A percentile compares a stretch with the other conserved stretches of the same genome.
Evolutionary conservation across 768 basidiomycete species (phyloP).

Genomic region (Calocera viscosa): DNA sequence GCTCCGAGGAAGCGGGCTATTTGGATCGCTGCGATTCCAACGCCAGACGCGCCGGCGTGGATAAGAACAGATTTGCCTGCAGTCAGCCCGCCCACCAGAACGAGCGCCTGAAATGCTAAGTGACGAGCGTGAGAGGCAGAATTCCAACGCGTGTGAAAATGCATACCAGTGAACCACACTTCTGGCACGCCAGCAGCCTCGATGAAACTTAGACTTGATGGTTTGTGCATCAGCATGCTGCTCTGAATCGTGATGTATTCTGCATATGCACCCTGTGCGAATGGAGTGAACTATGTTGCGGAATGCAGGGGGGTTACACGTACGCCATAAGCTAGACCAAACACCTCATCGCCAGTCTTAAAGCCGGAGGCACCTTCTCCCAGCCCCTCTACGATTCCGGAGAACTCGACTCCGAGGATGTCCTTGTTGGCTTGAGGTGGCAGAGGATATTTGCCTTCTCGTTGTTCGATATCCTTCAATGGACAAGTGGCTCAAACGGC

Average conservation of each 20-base stretch:
- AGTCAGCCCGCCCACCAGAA: conserved; percentile 56
- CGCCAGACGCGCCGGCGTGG: conserved; percentile 85
- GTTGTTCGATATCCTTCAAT: conserved; percentile 12
- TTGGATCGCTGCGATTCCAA: conserved; percentile 80
- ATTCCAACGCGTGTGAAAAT: too few relatives aligned
- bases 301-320: conserved; percentile 23
- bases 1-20: conserved; percentile 61
- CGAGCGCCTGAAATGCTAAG: conserved; percentile 49
- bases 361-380: conserved; percentile 42
- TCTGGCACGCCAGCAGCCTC: conserved; percentile 85
- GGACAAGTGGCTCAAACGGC: background rate
- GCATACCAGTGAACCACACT: conserved; percentile 69
- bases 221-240: conserved; percentile 62
- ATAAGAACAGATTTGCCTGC: conserved; percentile 64
- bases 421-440: conserved; percentile 54
- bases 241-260: conserved; percentile 63
- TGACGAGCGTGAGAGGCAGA: too few relatives aligned
- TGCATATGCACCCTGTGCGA: conserved; percentile 73
- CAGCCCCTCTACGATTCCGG: conserved; percentile 47
- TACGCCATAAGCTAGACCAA: conserved; percentile 71
- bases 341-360: conserved; percentile 56
- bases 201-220: conserved; percentile 57
- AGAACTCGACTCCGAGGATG: conserved; percentile 81
- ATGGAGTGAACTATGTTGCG: background rate
- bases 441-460: conserved; percentile 45